Base-by-base conservation (phyloP, 306 rosid genomes). In the Clitoria ternatea region DNA sequence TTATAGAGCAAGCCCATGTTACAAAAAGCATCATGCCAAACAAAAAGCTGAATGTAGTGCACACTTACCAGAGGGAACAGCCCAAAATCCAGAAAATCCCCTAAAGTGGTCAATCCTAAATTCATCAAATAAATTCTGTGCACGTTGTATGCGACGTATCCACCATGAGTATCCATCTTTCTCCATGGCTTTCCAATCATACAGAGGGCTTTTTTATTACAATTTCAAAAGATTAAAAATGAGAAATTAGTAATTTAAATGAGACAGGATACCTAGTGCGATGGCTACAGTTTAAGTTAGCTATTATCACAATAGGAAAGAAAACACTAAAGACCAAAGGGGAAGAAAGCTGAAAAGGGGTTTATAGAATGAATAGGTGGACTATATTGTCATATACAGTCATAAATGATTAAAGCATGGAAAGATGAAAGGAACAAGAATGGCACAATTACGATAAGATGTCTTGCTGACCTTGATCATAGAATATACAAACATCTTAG, bases 131-230 rank as follows among this genome's bases (percentile, higher is more conserved):
- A 89, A 75, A 80, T 90, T 80, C 75, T 84, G 96, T 23, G 96
- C 98, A 59, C 98, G 91, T 29, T 22, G 77, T 55, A 93, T 69
- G 68, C 98, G 97, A 17, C 86, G 88, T 43, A 90, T 70, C 98
- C 98, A 93, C 98, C 98, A 93, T 29, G 95, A 90, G 79, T 84
- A 93, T 55, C 92, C 92, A 55, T 90, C 97, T 85, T 85, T 81
- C 81, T 87, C 97, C 98, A 93, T 93, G 52, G 92, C 92, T 66
- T 93, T 86, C 97, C 97, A 93, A 80, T 93, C 91, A 80, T 90
- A 93, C 56, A 93, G 76, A 70, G 98, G 97, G 83, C 98, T 93
- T 82, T 87, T 62, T 59, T 26, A 77, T 72, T 35, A 67, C 78
- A 82, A 39, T 9, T 40, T 45, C 57, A 72, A 48, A 69, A 47